phyloP scores from a whole-genome alignment of 257 asterid species.

The Catharanthus roseus region DNA sequence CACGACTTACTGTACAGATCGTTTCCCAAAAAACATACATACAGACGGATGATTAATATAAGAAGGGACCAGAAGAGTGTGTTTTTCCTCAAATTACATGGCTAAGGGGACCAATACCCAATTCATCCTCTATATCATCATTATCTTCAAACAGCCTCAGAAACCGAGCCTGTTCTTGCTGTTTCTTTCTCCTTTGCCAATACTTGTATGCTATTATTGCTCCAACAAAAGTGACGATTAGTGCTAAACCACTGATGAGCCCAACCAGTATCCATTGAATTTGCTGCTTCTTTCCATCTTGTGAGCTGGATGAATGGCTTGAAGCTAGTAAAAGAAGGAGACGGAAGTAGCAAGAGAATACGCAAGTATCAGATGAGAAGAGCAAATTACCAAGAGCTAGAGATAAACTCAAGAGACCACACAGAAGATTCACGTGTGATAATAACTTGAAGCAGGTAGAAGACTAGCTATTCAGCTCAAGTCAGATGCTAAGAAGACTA shows the following conservation, averaged over 20 bases:
- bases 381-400: background rate
- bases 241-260: slow-evolving; percentile 23
- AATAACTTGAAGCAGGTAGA: background rate
- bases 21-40: background rate
- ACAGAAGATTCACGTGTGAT: background rate
- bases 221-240: slow-evolving; percentile 34
- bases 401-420: background rate
- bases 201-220: slow-evolving; percentile 38
- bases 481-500: background rate
- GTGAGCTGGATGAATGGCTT: slow-evolving; percentile 21
- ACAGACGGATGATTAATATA: slow-evolving; percentile 1
- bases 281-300: slow-evolving; percentile 18
- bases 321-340: slow-evolving; percentile 30
- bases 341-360: background rate
- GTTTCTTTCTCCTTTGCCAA: slow-evolving; percentile 60
- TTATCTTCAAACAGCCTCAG: slow-evolving; percentile 23
- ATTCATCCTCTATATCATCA: slow-evolving; percentile 41
- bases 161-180: slow-evolving; percentile 70
- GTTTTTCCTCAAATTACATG: slow-evolving; percentile 18
- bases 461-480: background rate
- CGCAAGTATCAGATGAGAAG: background rate
- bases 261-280: slow-evolving; percentile 44
- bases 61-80: background rate
- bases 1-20: slow-evolving; percentile 2
- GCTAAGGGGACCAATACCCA: slow-evolving; percentile 37